A percentile compares a stretch with the other conserved stretches of the same genome.
Evolutionary conservation across 371 early-diverging fungal species (phyloP).

Genomic region (Mucor indicus): DNA sequence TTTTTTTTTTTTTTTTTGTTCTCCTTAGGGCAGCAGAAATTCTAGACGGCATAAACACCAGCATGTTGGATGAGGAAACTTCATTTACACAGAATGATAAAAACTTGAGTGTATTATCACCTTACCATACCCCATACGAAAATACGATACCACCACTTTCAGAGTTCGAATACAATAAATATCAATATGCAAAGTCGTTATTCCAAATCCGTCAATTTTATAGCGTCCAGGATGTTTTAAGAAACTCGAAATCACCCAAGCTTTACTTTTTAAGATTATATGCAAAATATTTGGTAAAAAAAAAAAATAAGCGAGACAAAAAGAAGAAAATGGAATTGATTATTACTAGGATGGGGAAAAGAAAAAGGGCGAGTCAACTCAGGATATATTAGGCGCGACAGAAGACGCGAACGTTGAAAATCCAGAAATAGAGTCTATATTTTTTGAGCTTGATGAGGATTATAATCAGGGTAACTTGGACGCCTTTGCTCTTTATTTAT

Average conservation of each 20-base stretch:
- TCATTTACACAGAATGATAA: constrained; percentile 5
- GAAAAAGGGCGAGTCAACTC: constrained; percentile 54
- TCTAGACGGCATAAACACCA: constrained; percentile 52
- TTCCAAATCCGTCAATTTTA: constrained; percentile 75
- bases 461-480: constrained; percentile 51
- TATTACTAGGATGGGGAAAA: constrained; percentile 57
- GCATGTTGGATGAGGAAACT: constrained; percentile 2
- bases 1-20: too few relatives aligned
- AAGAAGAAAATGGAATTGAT: background rate
- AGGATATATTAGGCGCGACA: constrained; percentile 53
- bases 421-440: constrained; percentile 44
- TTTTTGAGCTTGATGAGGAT: constrained; percentile 43
- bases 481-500: constrained; percentile 67
- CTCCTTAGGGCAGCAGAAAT: constrained; percentile 75
- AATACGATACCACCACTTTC: constrained; percentile 20
- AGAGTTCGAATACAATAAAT: constrained; percentile 48
- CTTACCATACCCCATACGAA: constrained; percentile 20
- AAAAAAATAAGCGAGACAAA: background rate
- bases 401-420: constrained; percentile 48
- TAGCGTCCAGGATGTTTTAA: constrained; percentile 52
- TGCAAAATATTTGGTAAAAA: constrained; percentile 59
- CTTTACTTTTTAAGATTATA: constrained; percentile 69
- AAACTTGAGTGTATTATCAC: constrained; percentile 1
- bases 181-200: constrained; percentile 65
- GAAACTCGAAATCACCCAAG: constrained; percentile 44